These are phyloP conservation scores for Neodidymelliopsis sp. DNA, from an alignment of 2,329 filamentous ascomycete species.

Conservation along the genomic window DNA sequence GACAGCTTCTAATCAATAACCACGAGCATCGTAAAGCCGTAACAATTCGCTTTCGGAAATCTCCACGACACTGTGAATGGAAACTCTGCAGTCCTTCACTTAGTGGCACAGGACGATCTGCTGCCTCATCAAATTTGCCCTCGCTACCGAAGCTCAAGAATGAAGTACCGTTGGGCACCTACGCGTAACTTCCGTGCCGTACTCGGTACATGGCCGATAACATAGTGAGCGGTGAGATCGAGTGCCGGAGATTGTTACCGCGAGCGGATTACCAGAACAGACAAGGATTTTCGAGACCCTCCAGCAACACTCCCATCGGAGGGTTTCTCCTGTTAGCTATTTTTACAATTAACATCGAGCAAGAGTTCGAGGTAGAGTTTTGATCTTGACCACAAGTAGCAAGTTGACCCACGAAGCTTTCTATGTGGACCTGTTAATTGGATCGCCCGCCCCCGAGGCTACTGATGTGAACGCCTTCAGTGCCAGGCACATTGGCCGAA, in stretches of 20 bases:
- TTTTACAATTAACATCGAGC: slow-evolving; percentile 18
- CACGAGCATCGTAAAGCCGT: slow-evolving; percentile 4
- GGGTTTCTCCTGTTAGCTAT: background rate
- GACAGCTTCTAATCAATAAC: slow-evolving; percentile 10
- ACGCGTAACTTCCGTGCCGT: slow-evolving; percentile 1
- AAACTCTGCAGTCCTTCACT: slow-evolving; percentile 7
- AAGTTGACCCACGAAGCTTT: slow-evolving; percentile 20
- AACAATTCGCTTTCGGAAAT: slow-evolving; percentile 10
- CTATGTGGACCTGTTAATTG: slow-evolving; percentile 10
- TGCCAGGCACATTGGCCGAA: slow-evolving; percentile 13
- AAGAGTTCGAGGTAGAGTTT: slow-evolving; percentile 16
- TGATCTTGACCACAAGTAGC: slow-evolving; percentile 22
- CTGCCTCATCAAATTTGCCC: slow-evolving; percentile 7
- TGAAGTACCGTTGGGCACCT: slow-evolving; percentile 5
- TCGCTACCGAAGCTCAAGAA: slow-evolving; percentile 13
- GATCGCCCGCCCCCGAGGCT: slow-evolving; percentile 17
- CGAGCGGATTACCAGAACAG: slow-evolving; percentile 5
- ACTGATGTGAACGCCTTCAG: slow-evolving; percentile 14
- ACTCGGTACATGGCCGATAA: slow-evolving; percentile 4
- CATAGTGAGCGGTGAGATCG: slow-evolving; percentile 7
- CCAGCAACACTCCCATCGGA: background rate
- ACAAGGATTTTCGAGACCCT: slow-evolving; percentile 1
- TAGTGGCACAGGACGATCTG: slow-evolving; percentile 6
- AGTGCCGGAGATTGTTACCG: slow-evolving; percentile 6
- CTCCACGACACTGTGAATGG: slow-evolving; percentile 5